Conservation (phyloP, 805 yeast genomes). For the Lachancea dasiensis region DNA sequence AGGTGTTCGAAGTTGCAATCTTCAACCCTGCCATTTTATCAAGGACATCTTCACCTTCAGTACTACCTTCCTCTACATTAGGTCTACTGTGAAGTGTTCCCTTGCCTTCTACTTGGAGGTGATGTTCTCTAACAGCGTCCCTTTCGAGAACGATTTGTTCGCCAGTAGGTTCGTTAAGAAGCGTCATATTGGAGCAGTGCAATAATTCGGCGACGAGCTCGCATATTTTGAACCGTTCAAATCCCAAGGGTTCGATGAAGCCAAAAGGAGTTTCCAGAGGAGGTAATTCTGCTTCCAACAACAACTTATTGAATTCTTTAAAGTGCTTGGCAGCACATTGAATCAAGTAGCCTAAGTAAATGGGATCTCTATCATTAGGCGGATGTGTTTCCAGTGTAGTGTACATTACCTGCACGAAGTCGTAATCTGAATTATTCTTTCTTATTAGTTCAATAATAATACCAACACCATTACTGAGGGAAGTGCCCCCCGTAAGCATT, state of each 20-base stretch:
- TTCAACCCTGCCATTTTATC: conserved; percentile 6
- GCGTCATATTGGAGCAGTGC: conserved; percentile 93
- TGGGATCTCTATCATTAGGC: conserved; percentile 88
- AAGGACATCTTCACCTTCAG: conserved; percentile 5
- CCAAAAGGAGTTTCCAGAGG: conserved; percentile 41
- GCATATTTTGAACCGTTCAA: conserved; percentile 87
- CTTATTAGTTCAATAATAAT: conserved; percentile 90
- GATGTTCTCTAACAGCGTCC: conserved; percentile 50
- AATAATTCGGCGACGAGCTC: conserved; percentile 90
- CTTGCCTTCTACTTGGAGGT: conserved; percentile 19
- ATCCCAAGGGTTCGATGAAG: conserved; percentile 75
- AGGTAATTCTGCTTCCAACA: conserved; percentile 36
- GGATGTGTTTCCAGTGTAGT: conserved; percentile 84
- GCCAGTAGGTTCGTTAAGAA: conserved; percentile 73
- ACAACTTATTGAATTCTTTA: conserved; percentile 57
- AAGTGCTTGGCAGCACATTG: conserved; percentile 69
- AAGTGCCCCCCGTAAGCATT: conserved; percentile 80
- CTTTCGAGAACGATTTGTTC: conserved; percentile 63
- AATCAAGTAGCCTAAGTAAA: conserved; percentile 82
- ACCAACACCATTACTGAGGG: conserved; percentile 90
- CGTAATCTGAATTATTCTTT: conserved; percentile 94
- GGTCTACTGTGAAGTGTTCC: conserved; percentile 5
- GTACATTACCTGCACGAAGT: conserved; percentile 76
- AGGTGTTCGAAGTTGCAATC: conserved; percentile 8
- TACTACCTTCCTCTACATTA: conserved; percentile 5